A percentile compares a stretch with the other conserved stretches of the same genome.
Conservation (phyloP, 2,329 filamentous ascomycete species). For the Alternaria novae-zelandiae region DNA sequence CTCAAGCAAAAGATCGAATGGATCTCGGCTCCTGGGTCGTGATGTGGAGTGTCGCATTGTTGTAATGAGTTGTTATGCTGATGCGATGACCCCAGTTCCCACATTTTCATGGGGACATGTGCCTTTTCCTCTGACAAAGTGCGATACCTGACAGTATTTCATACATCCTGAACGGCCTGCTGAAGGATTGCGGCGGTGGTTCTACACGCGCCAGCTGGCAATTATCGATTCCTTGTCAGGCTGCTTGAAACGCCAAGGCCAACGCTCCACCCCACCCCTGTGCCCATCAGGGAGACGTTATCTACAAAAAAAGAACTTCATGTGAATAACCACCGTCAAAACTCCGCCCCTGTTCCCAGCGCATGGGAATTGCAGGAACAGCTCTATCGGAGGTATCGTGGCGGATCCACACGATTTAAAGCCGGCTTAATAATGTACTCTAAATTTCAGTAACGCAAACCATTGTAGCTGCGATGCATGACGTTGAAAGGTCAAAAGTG, state of each 20-base stretch:
- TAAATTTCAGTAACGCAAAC: not conserved
- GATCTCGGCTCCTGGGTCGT: not conserved
- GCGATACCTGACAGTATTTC: not conserved
- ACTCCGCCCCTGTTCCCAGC: constrained; percentile 4
- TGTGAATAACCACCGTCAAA: constrained; percentile 1
- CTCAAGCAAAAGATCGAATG: not conserved
- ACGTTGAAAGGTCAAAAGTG: not conserved
- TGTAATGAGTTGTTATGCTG: not conserved
- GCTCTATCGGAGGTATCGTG: not conserved
- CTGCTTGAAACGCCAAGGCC: constrained; percentile 15
- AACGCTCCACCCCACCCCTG: constrained; percentile 5
- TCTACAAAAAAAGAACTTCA: constrained; percentile 7
- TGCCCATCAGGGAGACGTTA: constrained; percentile 10
- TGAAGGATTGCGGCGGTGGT: not conserved
- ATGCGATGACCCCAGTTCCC: not conserved
- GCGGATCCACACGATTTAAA: not conserved
- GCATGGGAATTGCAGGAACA: not conserved
- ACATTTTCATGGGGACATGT: not conserved
- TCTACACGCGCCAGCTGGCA: not conserved
- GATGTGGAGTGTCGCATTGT: not conserved
- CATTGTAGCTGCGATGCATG: not conserved
- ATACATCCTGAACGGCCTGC: not conserved
- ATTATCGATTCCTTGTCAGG: constrained; percentile 1
- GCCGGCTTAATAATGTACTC: not conserved
- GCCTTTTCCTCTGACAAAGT: not conserved